phyloP scores from a whole-genome alignment of 2,329 filamentous ascomycete genomes.

The Sphaerulina vaccinii region DNA sequence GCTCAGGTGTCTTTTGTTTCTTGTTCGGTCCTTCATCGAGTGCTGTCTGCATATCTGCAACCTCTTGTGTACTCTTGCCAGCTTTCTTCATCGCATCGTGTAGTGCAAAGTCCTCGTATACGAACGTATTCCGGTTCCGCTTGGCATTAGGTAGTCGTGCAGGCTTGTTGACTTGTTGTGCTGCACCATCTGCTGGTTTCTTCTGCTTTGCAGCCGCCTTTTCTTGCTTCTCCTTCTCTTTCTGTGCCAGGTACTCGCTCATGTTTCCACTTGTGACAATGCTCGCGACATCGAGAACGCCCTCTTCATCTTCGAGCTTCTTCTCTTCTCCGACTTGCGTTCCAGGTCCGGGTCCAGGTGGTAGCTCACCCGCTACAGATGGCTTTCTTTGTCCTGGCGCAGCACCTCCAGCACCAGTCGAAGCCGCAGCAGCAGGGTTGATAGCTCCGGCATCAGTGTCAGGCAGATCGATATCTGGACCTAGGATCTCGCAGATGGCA shows the following conservation, averaged over 20 bases:
- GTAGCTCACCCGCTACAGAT: constrained; percentile 45
- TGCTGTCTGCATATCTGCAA: constrained; percentile 53
- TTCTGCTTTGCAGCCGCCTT: constrained; percentile 59
- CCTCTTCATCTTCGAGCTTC: constrained; percentile 61
- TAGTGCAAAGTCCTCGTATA: constrained; percentile 66
- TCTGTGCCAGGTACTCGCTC: constrained; percentile 77
- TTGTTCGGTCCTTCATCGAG: constrained; percentile 49
- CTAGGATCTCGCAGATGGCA: constrained; percentile 61
- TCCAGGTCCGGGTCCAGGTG: constrained; percentile 54
- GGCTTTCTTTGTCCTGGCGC: constrained; percentile 44
- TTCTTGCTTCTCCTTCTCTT: constrained; percentile 74
- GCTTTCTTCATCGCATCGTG: constrained; percentile 55
- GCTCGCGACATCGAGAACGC: constrained; percentile 78
- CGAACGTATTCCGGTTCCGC: constrained; percentile 66
- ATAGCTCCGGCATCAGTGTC: constrained; percentile 44
- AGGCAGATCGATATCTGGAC: constrained; percentile 54
- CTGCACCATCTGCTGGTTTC: constrained; percentile 44
- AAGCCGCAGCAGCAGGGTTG: constrained; percentile 58
- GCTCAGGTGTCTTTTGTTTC: constrained; percentile 41
- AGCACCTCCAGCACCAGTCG: constrained; percentile 53
- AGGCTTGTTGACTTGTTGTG: constrained; percentile 56
- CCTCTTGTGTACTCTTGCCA: constrained; percentile 47
- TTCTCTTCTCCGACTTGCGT: constrained; percentile 55
- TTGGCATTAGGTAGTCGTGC: constrained; percentile 69
- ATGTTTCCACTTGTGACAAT: constrained; percentile 76